A percentile compares a stretch with the other conserved stretches of the same genome.
These are phyloP conservation scores for Huiozyma naganishii DNA, from an alignment of 805 yeast species.

Conservation along the genomic window DNA sequence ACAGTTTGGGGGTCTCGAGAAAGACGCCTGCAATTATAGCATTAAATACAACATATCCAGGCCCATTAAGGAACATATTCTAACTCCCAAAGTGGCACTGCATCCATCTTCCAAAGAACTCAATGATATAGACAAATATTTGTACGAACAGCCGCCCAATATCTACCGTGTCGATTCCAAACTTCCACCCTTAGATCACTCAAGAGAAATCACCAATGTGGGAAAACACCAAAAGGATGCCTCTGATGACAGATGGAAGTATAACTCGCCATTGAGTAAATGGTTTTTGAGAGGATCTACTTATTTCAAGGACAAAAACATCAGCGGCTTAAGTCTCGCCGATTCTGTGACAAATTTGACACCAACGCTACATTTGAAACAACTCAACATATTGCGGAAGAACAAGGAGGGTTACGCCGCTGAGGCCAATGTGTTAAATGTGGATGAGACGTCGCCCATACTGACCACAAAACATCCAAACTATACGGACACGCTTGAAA, in stretches of 20 bases:
- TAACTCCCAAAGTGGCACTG: slow-evolving; percentile 13
- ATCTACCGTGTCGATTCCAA: slow-evolving; percentile 15
- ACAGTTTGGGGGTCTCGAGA: no score
- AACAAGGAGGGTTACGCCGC: slow-evolving; percentile 10
- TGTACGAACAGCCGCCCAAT: slow-evolving; percentile 22
- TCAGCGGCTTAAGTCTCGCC: background rate
- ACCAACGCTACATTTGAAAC: slow-evolving; percentile 20
- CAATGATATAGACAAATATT: slow-evolving; percentile 12
- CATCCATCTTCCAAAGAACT: background rate
- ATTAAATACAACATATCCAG: slow-evolving; percentile 14
- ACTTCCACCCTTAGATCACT: slow-evolving; percentile 6
- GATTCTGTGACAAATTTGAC: slow-evolving; percentile 9
- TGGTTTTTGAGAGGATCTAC: slow-evolving; percentile 26
- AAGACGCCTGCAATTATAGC: background rate
- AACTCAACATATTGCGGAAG: slow-evolving; percentile 16
- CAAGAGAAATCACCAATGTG: background rate
- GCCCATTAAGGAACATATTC: slow-evolving; percentile 9
- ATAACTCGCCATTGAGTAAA: slow-evolving; percentile 26
- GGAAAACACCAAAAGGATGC: background rate
- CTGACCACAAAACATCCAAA: slow-evolving; percentile 1
- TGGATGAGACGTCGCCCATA: slow-evolving; percentile 19
- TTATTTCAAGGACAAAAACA: slow-evolving; percentile 13
- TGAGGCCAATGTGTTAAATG: slow-evolving; percentile 2
- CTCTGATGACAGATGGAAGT: slow-evolving; percentile 17
- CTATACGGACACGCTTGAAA: background rate